Evolutionary conservation across 192 early-diverging fungal genomes (phyloP), one percentile per base, ranked within the genome.

Genomic region (Fimicolochytrium jonesii): DNA sequence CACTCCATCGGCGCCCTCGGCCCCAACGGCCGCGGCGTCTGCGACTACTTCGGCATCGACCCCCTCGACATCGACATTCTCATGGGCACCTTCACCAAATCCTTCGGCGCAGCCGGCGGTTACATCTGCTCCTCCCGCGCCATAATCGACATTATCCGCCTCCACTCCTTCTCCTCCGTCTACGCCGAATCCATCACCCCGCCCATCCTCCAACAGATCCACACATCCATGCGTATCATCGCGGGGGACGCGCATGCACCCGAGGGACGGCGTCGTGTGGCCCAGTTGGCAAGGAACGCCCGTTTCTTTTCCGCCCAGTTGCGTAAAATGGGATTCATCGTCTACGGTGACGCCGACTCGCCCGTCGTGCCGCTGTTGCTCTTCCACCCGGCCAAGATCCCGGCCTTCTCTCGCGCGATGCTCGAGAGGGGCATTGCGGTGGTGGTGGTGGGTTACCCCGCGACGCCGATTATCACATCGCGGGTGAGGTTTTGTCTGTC

Each of bases 1-100:
- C 94, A 99, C 68, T 94, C 91, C 32, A 87, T 99, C 56, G 93
- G 94, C 45, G 94, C 93, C 22, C 72, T 97, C 67, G 94, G 96
- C 50, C 88, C 90, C 65, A 87, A 90, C 58, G 94, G 97, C 37
- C 86, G 95, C 48, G 94, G 94, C 47, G 86, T 97, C 34, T 97
- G 94, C 77, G 97, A 97, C 79, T 94, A 92, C 73, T 95, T 88
- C 76, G 88, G 88, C 53, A 78, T 97, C 13, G 90, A 94, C 62
- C 93, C 93, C 26, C 77, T 75, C 54, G 82, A 94, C 22, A 85
- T 97, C 25, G 95, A 99, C 67, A 85, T 97, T 50, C 74, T 93
- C 23, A 97, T 99, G 97, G 95, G 94, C 35, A 97, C 94, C 3
- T 95, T 96, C 64, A 97, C 94, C 26, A 97, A 99, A 78, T 91